Evolutionary conservation across 2,329 filamentous ascomycete species (phyloP).

Genomic region (Hymenoscyphus occultus): DNA sequence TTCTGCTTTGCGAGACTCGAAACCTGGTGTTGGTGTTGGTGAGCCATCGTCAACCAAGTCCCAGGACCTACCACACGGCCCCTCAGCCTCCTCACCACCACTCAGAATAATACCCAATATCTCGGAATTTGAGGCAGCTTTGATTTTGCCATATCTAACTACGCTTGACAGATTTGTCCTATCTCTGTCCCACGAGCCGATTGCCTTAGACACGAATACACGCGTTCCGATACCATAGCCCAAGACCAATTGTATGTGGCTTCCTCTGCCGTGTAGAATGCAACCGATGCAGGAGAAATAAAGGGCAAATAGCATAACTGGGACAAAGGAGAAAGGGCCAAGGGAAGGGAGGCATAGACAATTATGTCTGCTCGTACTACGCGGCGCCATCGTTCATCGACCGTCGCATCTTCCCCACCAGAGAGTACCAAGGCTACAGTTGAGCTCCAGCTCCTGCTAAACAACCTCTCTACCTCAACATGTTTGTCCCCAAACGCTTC

Average conservation of each 20-base stretch:
- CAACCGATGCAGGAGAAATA: constrained; percentile 29
- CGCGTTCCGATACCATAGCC: neutral
- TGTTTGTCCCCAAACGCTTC: constrained; percentile 14
- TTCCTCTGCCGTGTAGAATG: constrained; percentile 1
- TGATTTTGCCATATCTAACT: neutral
- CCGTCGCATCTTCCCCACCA: constrained; percentile 55
- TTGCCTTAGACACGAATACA: neutral
- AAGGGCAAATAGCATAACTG: constrained; percentile 20
- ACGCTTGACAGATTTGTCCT: neutral
- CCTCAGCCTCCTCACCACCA: neutral
- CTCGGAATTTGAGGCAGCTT: neutral
- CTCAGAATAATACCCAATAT: neutral
- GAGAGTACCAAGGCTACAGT: constrained; percentile 59
- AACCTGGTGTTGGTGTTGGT: neutral
- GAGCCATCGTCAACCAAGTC: neutral
- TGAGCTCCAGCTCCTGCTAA: constrained; percentile 54
- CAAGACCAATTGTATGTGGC: neutral
- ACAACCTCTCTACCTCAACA: constrained; percentile 40
- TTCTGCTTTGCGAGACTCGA: neutral
- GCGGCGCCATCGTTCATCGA: constrained; percentile 62
- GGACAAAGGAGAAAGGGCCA: constrained; percentile 35
- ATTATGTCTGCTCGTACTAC: constrained; percentile 50
- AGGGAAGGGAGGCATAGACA: constrained; percentile 23
- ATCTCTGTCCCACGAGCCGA: neutral
- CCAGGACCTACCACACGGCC: neutral